Conservation (phyloP, 768 basidiomycete genomes). For the Paxillus involutus region DNA sequence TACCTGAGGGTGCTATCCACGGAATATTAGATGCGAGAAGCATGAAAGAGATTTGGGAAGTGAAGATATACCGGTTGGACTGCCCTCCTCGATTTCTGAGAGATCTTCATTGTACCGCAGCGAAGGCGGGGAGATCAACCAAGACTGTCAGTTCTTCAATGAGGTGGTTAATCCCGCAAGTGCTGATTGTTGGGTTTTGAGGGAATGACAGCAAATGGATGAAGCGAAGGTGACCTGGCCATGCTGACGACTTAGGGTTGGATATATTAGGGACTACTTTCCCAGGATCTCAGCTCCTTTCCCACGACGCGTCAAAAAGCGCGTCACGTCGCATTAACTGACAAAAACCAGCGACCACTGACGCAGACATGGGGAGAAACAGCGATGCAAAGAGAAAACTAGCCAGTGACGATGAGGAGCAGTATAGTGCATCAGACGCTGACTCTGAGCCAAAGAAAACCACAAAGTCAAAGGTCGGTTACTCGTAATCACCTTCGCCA, state of each 20-base stretch:
- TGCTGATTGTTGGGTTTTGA: conserved; percentile 3
- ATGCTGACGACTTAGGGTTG: conserved; percentile 20
- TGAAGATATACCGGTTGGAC: conserved; percentile 64
- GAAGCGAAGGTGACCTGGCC: conserved; percentile 1
- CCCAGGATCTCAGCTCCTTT: conserved; percentile 10
- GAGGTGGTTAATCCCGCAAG: background rate
- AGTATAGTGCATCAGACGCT: conserved; percentile 14
- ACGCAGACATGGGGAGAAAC: background rate
- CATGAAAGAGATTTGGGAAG: background rate
- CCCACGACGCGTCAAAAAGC: conserved; percentile 10
- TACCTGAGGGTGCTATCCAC: conserved; percentile 71
- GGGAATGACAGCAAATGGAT: conserved; percentile 12
- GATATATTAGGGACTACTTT: conserved; percentile 35
- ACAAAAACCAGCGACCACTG: too few relatives aligned
- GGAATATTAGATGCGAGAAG: conserved; percentile 13
- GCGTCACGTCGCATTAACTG: too few relatives aligned
- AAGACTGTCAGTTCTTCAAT: conserved; percentile 10
- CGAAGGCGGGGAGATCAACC: conserved; percentile 34
- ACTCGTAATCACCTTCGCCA: background rate
- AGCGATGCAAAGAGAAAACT: conserved; percentile 13
- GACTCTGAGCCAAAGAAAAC: conserved; percentile 9
- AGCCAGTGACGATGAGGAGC: conserved; percentile 16
- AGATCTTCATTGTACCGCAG: conserved; percentile 82
- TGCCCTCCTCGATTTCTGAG: conserved; percentile 81
- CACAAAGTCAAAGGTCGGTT: conserved; percentile 15